These are phyloP conservation scores for Pholiota adiposa DNA, from an alignment of 1,284 basidiomycete species.

Conservation along the genomic window DNA sequence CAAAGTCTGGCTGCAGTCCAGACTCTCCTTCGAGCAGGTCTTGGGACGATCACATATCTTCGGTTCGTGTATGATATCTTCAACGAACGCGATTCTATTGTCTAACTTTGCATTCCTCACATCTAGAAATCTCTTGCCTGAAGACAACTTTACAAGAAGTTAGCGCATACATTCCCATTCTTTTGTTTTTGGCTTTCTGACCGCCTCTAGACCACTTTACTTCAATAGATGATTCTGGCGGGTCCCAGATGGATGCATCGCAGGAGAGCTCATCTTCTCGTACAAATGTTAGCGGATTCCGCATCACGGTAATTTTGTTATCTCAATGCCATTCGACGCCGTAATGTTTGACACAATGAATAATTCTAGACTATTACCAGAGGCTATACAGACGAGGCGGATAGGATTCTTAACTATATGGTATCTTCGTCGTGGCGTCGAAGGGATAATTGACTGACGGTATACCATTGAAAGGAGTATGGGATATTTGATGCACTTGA, in stretches of 20 bases:
- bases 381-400: constrained; percentile 79
- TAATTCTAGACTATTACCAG: constrained; percentile 62
- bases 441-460: background rate
- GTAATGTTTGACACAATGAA: background rate
- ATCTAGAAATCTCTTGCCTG: constrained; percentile 69
- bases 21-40: constrained; percentile 70
- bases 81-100: constrained; percentile 2
- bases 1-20: constrained; percentile 72
- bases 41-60: constrained; percentile 79
- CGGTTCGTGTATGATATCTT: constrained; percentile 53
- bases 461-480: constrained; percentile 55
- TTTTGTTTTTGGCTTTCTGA: constrained; percentile 6
- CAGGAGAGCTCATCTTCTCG: constrained; percentile 35
- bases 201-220: constrained; percentile 53
- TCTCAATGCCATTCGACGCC: constrained; percentile 1
- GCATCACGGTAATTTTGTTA: constrained; percentile 44
- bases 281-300: constrained; percentile 57
- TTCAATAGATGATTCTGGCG: constrained; percentile 45
- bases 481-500: constrained; percentile 82
- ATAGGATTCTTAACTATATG: constrained; percentile 78
- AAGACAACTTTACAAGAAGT: constrained; percentile 83
- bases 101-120: constrained; percentile 5
- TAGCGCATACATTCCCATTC: constrained; percentile 16
- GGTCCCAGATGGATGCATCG: constrained; percentile 37
- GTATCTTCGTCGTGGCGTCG: constrained; percentile 40